Evolutionary conservation across 768 basidiomycete genomes (phyloP).

Genomic region (Cystobasidium onofrii): DNA sequence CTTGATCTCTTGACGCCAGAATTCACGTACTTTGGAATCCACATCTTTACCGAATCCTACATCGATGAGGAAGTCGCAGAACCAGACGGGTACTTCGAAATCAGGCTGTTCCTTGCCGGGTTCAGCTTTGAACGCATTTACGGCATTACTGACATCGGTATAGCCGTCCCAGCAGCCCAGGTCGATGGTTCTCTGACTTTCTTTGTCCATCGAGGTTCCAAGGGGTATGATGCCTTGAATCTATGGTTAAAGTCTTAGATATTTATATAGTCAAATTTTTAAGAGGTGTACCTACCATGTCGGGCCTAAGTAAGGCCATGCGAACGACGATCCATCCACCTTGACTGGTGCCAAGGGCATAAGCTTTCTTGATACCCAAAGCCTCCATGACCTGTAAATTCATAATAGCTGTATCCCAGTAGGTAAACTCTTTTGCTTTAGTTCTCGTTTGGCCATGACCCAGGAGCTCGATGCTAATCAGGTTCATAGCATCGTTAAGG

Average conservation of each 20-base stretch:
- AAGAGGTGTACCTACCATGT: not conserved
- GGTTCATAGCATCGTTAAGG: constrained; percentile 2
- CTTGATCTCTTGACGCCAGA: constrained; percentile 18
- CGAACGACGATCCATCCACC: constrained; percentile 20
- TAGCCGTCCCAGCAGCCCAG: constrained; percentile 22
- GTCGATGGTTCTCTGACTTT: not conserved
- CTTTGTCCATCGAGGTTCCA: constrained; percentile 21
- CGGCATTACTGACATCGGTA: not conserved
- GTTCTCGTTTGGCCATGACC: constrained; percentile 14
- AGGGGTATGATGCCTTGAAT: constrained; percentile 6
- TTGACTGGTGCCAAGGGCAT: constrained; percentile 2
- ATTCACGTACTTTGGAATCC: constrained; percentile 5
- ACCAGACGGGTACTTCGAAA: constrained; percentile 5
- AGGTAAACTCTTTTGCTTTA: not conserved
- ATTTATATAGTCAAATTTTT: too few species aligned
- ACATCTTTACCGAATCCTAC: constrained; percentile 20
- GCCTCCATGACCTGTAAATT: constrained; percentile 9
- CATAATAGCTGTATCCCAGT: constrained; percentile 24
- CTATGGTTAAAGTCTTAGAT: not conserved
- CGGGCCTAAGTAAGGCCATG: constrained; percentile 4
- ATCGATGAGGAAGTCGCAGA: constrained; percentile 11
- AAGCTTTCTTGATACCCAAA: constrained; percentile 18
- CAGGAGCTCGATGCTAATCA: constrained; percentile 11
- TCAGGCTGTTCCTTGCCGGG: not conserved
- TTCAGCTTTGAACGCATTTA: not conserved